Conservation (phyloP, 2,329 filamentous ascomycete species). For the Hansfordia pulvinata region DNA sequence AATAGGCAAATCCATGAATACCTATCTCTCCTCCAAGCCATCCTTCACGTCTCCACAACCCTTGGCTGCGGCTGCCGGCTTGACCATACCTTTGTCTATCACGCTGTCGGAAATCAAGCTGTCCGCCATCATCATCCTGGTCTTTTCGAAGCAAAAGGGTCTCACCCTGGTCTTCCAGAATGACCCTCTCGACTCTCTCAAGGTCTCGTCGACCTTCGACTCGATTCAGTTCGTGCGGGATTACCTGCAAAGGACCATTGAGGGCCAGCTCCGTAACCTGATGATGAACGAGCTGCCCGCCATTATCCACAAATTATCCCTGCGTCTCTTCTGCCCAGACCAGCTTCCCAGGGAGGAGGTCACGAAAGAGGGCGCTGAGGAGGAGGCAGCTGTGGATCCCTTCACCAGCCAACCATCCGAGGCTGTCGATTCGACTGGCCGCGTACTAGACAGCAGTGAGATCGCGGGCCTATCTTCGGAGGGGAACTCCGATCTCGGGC, state of each 20-base stretch:
- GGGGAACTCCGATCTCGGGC: constrained; percentile 67
- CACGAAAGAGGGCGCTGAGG: constrained; percentile 29
- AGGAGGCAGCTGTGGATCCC: constrained; percentile 61
- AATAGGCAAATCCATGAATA: constrained; percentile 88
- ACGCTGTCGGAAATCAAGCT: constrained; percentile 91
- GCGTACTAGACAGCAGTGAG: constrained; percentile 60
- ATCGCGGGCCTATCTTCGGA: constrained; percentile 70
- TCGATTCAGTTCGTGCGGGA: constrained; percentile 97
- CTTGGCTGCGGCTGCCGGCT: constrained; percentile 74
- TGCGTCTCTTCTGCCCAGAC: constrained; percentile 83
- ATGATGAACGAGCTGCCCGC: constrained; percentile 98
- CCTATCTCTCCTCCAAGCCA: constrained; percentile 83
- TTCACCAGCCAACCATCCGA: constrained; percentile 69
- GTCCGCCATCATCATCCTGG: constrained; percentile 92
- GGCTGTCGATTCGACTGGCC: constrained; percentile 68
- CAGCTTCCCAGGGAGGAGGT: constrained; percentile 51
- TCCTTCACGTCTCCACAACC: constrained; percentile 87
- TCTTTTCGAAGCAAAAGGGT: constrained; percentile 95
- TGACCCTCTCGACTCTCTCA: constrained; percentile 92
- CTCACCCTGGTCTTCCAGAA: constrained; percentile 95
- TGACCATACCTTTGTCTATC: constrained; percentile 96
- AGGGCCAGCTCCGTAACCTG: constrained; percentile 77
- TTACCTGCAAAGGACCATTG: constrained; percentile 91
- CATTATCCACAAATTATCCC: constrained; percentile 84
- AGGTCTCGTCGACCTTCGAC: constrained; percentile 97